Percentiles rank a stretch among this genome's conserved stretches.
These are phyloP conservation scores for Mucor plumbeus DNA, from an alignment of 371 early-diverging fungal species.

Conservation along the genomic window DNA sequence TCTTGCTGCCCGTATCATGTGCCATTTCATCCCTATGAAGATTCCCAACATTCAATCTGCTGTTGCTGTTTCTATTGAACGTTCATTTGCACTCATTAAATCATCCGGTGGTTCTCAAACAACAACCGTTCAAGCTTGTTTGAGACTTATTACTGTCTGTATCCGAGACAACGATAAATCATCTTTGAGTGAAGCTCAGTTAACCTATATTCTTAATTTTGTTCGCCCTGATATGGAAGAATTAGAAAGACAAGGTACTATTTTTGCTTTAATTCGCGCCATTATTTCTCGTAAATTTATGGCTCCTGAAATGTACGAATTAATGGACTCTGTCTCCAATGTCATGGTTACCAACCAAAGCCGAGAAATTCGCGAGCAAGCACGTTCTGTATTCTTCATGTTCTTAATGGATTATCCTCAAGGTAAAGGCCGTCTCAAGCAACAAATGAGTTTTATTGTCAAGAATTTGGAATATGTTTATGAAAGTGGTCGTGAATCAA, in stretches of 20 bases:
- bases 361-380: slow-evolving; percentile 78
- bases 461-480: slow-evolving; percentile 88
- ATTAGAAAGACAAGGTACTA: slow-evolving; percentile 81
- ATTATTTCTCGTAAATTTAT: slow-evolving; percentile 86
- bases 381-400: slow-evolving; percentile 80
- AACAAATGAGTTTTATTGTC: slow-evolving; percentile 84
- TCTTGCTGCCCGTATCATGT: slow-evolving; percentile 74
- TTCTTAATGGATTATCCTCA: slow-evolving; percentile 96
- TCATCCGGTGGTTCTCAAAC: slow-evolving; percentile 68
- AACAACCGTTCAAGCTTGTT: slow-evolving; percentile 78
- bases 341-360: slow-evolving; percentile 90
- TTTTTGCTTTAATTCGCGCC: slow-evolving; percentile 85
- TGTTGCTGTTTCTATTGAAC: slow-evolving; percentile 77
- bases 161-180: slow-evolving; percentile 71
- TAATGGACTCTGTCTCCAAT: slow-evolving; percentile 80
- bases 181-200: slow-evolving; percentile 72
- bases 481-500: slow-evolving; percentile 90
- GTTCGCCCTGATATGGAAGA: slow-evolving; percentile 91
- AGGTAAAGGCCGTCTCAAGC: slow-evolving; percentile 76
- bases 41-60: slow-evolving; percentile 70
- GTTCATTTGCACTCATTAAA: slow-evolving; percentile 75
- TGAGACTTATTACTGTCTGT: slow-evolving; percentile 80
- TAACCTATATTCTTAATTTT: slow-evolving; percentile 78
- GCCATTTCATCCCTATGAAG: slow-evolving; percentile 67
- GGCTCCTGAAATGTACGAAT: slow-evolving; percentile 88